A percentile compares a stretch with the other conserved stretches of the same genome.
phyloP scores from a whole-genome alignment of 1,139 yeast genomes.

The Pichia sp. region DNA sequence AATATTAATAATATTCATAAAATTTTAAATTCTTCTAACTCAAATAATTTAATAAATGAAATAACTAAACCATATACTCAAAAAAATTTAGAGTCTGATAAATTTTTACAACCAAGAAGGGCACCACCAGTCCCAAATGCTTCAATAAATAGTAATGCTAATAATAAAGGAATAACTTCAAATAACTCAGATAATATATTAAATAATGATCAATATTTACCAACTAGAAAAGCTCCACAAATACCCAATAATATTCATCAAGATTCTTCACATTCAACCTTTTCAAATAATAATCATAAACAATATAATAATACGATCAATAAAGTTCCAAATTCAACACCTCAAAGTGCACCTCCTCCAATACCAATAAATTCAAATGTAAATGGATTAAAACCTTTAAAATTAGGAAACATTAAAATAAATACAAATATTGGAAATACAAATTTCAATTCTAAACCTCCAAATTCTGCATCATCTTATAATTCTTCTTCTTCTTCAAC shows the following conservation, averaged over 20 bases:
- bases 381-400: constrained; percentile 1
- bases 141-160: neutral
- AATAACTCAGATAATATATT: neutral
- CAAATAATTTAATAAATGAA: constrained; percentile 22
- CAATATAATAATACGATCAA: constrained; percentile 2
- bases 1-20: neutral
- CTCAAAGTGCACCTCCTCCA: constrained; percentile 18
- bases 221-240: constrained; percentile 27
- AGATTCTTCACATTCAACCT: neutral
- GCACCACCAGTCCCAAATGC: constrained; percentile 50
- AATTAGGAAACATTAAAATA: constrained; percentile 5
- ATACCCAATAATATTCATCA: constrained; percentile 16
- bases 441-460: neutral
- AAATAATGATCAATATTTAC: constrained; percentile 15
- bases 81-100: constrained; percentile 31
- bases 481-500: constrained; percentile 1
- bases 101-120: constrained; percentile 43
- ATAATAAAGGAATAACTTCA: neutral
- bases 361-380: neutral
- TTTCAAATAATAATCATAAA: neutral
- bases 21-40: constrained; percentile 1
- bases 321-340: constrained; percentile 22
- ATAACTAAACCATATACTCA: constrained; percentile 29
- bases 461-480: constrained; percentile 6
- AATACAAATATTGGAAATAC: neutral